A percentile compares a stretch with the other conserved stretches of the same genome.
These are phyloP conservation scores for Coelastrella sp. DNA, from an alignment of 139 green algal species.

Conservation along the genomic window DNA sequence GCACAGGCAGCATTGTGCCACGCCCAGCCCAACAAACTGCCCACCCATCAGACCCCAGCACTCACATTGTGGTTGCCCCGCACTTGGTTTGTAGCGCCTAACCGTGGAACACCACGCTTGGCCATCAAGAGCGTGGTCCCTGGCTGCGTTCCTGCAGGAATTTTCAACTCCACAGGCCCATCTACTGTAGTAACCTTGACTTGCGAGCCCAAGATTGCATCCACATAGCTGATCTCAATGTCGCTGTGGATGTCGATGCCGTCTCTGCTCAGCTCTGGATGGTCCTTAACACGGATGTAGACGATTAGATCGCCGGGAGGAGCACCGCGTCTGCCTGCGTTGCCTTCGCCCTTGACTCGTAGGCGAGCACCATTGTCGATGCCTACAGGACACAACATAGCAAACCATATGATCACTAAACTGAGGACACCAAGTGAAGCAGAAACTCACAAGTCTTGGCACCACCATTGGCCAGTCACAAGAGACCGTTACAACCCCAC, in stretches of 20 bases:
- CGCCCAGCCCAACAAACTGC: too few relatives aligned
- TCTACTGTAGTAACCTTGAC: constrained; percentile 93
- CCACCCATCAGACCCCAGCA: too few relatives aligned
- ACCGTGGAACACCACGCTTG: constrained; percentile 94
- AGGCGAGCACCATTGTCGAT: constrained; percentile 90
- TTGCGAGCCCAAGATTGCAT: constrained; percentile 94
- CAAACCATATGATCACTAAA: neutral
- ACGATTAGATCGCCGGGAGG: constrained; percentile 95
- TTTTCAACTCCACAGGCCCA: constrained; percentile 96
- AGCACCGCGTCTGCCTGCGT: constrained; percentile 75
- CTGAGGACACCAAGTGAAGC: too few relatives aligned
- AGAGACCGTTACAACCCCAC: too few relatives aligned
- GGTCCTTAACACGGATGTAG: constrained; percentile 88
- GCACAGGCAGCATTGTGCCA: too few relatives aligned
- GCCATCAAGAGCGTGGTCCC: constrained; percentile 98
- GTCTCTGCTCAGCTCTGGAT: constrained; percentile 91
- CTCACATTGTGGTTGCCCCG: constrained; percentile 90
- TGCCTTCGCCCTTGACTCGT: constrained; percentile 89
- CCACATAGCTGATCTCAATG: constrained; percentile 83
- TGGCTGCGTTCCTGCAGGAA: constrained; percentile 96
- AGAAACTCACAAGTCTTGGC: too few relatives aligned
- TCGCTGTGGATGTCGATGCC: constrained; percentile 91
- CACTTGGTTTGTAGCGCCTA: constrained; percentile 75
- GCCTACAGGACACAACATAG: constrained; percentile 57
- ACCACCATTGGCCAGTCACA: too few relatives aligned